Conservation (phyloP, 257 asterid species). For the Solanum medicagineum region DNA sequence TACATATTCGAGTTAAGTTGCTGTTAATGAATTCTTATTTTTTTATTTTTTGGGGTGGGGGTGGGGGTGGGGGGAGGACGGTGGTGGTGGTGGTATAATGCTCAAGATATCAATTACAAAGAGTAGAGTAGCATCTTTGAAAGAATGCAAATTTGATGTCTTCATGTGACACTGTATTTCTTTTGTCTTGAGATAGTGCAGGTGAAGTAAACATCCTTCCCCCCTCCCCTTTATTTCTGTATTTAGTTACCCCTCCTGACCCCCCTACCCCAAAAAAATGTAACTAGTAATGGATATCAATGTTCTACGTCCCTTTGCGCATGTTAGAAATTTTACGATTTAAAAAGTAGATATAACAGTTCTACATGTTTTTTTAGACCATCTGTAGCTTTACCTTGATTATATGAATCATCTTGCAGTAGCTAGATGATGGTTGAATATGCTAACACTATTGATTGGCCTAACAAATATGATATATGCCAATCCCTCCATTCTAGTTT, state of each 20-base stretch:
- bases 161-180: background rate
- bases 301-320: background rate
- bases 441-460: background rate
- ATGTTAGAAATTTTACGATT: background rate
- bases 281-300: background rate
- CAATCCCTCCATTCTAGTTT: background rate
- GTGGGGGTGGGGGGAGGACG: no score
- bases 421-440: background rate
- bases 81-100: background rate
- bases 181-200: background rate
- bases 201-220: background rate
- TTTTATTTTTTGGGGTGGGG: background rate
- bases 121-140: background rate
- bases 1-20: slow-evolving; percentile 3
- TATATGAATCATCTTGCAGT: background rate
- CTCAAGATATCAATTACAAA: background rate
- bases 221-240: background rate
- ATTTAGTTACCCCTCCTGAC: background rate
- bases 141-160: background rate
- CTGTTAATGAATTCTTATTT: background rate
- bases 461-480: background rate
- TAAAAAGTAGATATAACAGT: background rate
- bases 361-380: background rate
- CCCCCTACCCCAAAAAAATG: background rate
- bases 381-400: background rate